Base-by-base conservation (phyloP, 179 eudicot genomes). In the Carnegiea gigantea region DNA sequence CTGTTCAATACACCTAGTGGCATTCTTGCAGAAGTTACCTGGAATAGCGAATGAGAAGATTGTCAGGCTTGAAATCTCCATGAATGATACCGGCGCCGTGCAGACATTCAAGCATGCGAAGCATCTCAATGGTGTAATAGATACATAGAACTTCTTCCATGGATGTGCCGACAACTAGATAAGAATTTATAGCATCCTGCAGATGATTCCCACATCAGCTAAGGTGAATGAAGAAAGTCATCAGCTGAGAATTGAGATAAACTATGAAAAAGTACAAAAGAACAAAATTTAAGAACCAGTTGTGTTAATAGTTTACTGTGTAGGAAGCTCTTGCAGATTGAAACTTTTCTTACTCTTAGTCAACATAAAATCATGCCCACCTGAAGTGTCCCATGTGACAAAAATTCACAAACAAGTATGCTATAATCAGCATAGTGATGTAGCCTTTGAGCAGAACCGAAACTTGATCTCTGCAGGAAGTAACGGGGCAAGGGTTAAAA, bases 61-160 rank as follows among this genome's bases (percentile, higher is more conserved):
- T 96, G 84, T 96, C 99, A 82, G 99, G 99, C 89, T 96, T 94
- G 88, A 96, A 92, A 79, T 96, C 99, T 79, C 99, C 99, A 84
- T 96, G 99, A 80, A 94, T 86, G 81, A 96, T 91, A 80, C 86
- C 88, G 78, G 88, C 89, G 84, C 83, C 77, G 84, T 96, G 99
- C 80, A 96, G 87, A 79, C 86, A 88, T 84, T 96, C 98, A 64
- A 96, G 92, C 78, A 94, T 96, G 84, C 76, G 86, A 80, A 94
- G 97, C 98, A 96, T 89, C 92, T 96, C 98, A 73, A 91, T 96
- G 76, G 99, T 96, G 92, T 96, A 96, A 88, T 92, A 94, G 76
- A 92, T 89, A 79, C 95, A 90, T 81, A 89, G 76, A 74, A 90
- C 93, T 90, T 96, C 99, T 77, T 93, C 98, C 99, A 96, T 96